phyloP scores from a whole-genome alignment of 805 yeast genomes.

The Cyberlindnera veronae region DNA sequence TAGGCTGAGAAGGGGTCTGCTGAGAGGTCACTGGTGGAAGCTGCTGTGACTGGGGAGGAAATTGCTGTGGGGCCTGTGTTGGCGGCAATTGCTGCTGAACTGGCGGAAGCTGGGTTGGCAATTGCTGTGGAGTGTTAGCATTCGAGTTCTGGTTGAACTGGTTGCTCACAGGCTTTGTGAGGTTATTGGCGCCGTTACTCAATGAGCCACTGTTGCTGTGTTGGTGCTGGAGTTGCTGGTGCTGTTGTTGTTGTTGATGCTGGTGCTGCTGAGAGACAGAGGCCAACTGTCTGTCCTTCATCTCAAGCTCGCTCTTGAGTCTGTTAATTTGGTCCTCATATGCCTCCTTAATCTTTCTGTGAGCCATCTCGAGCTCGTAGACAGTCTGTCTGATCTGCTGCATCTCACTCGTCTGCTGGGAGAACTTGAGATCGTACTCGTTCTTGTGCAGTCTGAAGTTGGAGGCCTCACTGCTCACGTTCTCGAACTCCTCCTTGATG shows the following conservation, averaged over 20 bases:
- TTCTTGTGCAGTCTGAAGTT: conserved; percentile 85
- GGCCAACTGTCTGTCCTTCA: conserved; percentile 59
- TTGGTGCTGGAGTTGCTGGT: too few relatives aligned
- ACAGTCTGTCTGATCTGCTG: conserved; percentile 93
- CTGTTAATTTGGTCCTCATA: conserved; percentile 90
- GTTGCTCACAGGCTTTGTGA: conserved; percentile 23
- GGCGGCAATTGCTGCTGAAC: conserved; percentile 28
- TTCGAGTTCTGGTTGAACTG: conserved; percentile 18
- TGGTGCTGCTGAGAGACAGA: conserved; percentile 41
- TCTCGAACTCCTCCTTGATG: conserved; percentile 86
- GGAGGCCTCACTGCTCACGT: conserved; percentile 80
- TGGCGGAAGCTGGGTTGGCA: conserved; percentile 33
- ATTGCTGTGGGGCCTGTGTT: conserved; percentile 24
- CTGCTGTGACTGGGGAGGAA: conserved; percentile 21
- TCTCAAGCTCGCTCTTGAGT: conserved; percentile 81
- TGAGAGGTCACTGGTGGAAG: conserved; percentile 18
- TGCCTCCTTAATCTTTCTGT: conserved; percentile 90
- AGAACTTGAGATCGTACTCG: conserved; percentile 84
- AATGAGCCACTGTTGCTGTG: conserved; percentile 21
- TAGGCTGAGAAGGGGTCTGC: conserved; percentile 34
- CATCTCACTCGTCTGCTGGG: conserved; percentile 90
- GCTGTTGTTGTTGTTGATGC: too few relatives aligned
- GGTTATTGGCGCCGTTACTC: conserved; percentile 24
- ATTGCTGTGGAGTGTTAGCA: conserved; percentile 31
- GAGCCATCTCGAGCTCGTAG: conserved; percentile 90